Evolutionary conservation across 257 asterid genomes (phyloP), one percentile per base, ranked within the genome.

Genomic region (Coffea canephora): DNA sequence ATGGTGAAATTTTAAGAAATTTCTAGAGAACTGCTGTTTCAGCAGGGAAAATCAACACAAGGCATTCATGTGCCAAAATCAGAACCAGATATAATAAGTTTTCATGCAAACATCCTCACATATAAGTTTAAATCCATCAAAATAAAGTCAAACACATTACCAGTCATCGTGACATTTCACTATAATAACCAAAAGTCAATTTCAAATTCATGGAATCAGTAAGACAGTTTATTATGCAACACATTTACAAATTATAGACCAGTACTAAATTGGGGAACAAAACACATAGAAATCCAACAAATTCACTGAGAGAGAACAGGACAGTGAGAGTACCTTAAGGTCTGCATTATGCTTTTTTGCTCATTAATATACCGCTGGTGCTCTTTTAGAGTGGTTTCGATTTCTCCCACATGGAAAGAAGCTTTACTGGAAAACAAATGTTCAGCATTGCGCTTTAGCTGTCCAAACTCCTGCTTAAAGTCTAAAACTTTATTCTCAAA

Each of bases 321-420:
- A 70, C 71, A 61, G 78, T 57, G 83, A 73, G 73, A 49, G 74
- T 39, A 96, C 99, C 99, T 91, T 80, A 96, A 88, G 80, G 97
- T 91, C 87, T 90, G 97, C 98, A 96, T 90, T 82, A 96, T 94
- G 88, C 97, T 90, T 85, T 90, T 89, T 82, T 96, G 99, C 89
- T 94, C 97, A 84, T 81, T 87, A 79, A 87, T 86, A 78, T 86
- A 85, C 73, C 83, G 85, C 82, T 90, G 98, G 80, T 86, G 97
- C 67, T 91, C 97, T 78, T 89, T 90, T 59, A 96, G 87, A 52
- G 90, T 80, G 83, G 82, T 69, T 77, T 92, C 98, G 86, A 94
- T 83, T 76, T 92, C 98, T 80, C 91, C 89, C 71, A 88, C 88
- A 59, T 84, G 91, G 84, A 84, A 87, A 52, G 97, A 90, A 83